Base-by-base conservation (phyloP, 2,329 filamentous ascomycete species). In the Epichloe festucae region DNA sequence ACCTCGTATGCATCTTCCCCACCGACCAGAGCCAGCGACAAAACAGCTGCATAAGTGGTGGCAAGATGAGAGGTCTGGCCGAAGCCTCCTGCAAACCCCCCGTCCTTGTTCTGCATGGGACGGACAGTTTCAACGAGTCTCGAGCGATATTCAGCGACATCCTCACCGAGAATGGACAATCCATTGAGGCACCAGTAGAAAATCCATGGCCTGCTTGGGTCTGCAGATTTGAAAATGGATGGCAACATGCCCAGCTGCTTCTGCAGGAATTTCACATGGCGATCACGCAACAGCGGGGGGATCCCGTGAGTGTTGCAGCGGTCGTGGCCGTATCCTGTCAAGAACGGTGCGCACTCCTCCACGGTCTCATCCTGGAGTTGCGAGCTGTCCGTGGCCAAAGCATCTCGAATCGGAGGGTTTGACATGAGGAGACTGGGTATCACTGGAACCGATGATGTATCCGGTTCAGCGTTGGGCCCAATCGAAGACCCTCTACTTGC, bases 21-120 rank as follows among this genome's bases (percentile, higher is more conserved):
- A 49, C 87, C 89, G 42, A 91, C 85, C 55, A 89, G 78, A 23
- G 85, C 80, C 49, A 98, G 73, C 46, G 86, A 81, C 53, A 98
- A 77, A 19, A 95, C 71, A 41, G 84, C 78, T 46, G 90, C 89
- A 74, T 97, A 98, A 1, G 87, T 89, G 46, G 87, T 85, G 52
- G 93, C 93, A 58, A 93, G 78, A 68, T 98, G 93, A 50, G 88
- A 89, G 58, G 80, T 76, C 65, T 97, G 93, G 31, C 91, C 89
- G 66, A 89, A 85, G n/a, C 93, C 90, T 56, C 91, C 93, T 49
- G 89, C 93, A 65, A 95, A 95, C 2, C 93, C 93, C 48, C 93
- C 93, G 15, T 75, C 75, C 21, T 74, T 67, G 66, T 96, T 94
- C 69, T 97, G 93, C 69, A 91, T 83, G 44, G 87, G 81, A 46